phyloP scores from a whole-genome alignment of 2,329 filamentous ascomycete species.

The Purpureocillium lavendulum region DNA sequence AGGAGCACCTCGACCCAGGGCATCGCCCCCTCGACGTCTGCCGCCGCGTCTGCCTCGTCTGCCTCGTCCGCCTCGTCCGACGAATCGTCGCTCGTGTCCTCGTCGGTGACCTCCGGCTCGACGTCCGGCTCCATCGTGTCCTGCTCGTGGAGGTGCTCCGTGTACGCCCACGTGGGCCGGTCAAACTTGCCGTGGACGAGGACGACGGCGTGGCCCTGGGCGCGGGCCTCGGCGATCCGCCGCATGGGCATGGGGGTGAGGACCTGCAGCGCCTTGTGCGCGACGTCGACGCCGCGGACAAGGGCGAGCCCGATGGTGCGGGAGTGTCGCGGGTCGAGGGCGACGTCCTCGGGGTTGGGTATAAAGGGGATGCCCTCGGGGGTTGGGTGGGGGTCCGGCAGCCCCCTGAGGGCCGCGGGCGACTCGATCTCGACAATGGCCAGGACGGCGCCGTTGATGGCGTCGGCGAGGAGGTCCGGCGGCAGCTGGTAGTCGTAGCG shows the following conservation, averaged over 20 bases:
- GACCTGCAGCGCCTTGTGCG: constrained; percentile 48
- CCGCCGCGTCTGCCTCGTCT: constrained; percentile 16
- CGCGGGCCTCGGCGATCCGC: constrained; percentile 29
- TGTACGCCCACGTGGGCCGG: constrained; percentile 60
- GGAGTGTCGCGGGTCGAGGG: constrained; percentile 52
- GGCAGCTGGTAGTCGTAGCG: constrained; percentile 59
- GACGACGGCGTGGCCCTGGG: constrained; percentile 42
- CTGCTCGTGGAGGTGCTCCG: constrained; percentile 47
- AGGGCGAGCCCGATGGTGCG: constrained; percentile 56
- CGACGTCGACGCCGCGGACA: constrained; percentile 58
- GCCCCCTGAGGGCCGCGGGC: constrained; percentile 34
- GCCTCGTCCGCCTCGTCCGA: constrained; percentile 10
- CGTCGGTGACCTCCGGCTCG: constrained; percentile 22
- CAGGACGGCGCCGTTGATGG: constrained; percentile 63
- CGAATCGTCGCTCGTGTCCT: constrained; percentile 23
- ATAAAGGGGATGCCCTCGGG: constrained; percentile 56
- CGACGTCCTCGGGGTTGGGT: constrained; percentile 39
- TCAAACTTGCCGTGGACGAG: constrained; percentile 63
- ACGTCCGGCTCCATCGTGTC: constrained; percentile 19
- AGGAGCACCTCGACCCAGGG: constrained; percentile 54
- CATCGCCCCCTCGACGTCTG: constrained; percentile 17
- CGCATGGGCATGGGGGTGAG: constrained; percentile 48
- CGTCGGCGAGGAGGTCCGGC: constrained; percentile 49
- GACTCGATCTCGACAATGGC: constrained; percentile 57
- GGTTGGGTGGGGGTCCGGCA: constrained; percentile 10